Base-by-base conservation (phyloP, 2,329 filamentous ascomycete species). In the Saccharata proteae region DNA sequence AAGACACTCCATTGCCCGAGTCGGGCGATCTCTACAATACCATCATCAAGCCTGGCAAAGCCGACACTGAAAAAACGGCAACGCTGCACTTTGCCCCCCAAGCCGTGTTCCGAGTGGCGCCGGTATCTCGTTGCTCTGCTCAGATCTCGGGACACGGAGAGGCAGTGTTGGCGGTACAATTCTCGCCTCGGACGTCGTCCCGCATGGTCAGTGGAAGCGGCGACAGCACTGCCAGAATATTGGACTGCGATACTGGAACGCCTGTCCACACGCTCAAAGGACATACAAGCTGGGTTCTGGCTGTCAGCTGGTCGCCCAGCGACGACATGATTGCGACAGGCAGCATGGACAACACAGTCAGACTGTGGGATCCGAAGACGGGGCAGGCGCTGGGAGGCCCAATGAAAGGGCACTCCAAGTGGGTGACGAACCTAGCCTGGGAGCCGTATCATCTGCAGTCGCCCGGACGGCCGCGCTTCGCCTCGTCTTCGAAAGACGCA, bases 181-280 rank as follows among this genome's bases (percentile, higher is more conserved):
- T 94, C 55, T 90, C 81, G 1, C 88, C 88, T 0, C 69, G 71
- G 21, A 75, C 71, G 5, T 88, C 81, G 16, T 74, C 75, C 8
- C 69, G 77, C 36, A 69, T 94, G 55, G 86, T 85, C 0, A 93
- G 83, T 2, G 90, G 88, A 1, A 84, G 80, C 38, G 90, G 90
- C 27, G 90, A 98, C 49, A 80, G 80, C 43, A 94, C 86, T 2
- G 88, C 86, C 0, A 67, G 88, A 35, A 78, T 96, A 60, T 94
- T 84, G 84, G 86, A 98, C 48, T 86, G 84, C 29, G 83, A 94
- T 47, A 94, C 85, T 0, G 86, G 86, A 28, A 94, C 85, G 8
- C 85, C 86, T 0, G 71, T 83, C 38, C 73, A 81, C 55, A 96
- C 85, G 0, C 60, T 96, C 29, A 80, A 83, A 45, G 85, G 85